A percentile compares a stretch with the other conserved stretches of the same genome.
Conservation (phyloP, 768 basidiomycete species). For the Hemileccinum rubropunctum region DNA sequence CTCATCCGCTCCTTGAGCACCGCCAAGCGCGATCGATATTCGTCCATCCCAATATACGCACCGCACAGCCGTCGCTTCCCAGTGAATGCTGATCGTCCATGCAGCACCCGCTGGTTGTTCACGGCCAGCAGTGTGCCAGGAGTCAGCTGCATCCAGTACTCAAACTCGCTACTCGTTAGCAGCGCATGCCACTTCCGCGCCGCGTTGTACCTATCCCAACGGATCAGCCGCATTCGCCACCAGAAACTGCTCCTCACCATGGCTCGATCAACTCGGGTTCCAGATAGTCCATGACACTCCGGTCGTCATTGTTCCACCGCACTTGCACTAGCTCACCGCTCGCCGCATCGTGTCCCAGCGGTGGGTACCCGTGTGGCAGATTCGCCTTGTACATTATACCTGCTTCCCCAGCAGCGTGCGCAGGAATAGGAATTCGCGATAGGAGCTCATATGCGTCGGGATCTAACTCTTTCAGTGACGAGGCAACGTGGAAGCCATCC, state of each 20-base stretch:
- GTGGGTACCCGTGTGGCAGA: conserved; percentile 63
- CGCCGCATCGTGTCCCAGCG: conserved; percentile 61
- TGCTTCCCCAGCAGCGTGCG: conserved; percentile 86
- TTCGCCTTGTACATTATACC: conserved; percentile 53
- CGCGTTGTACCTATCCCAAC: conserved; percentile 64
- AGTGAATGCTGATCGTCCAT: conserved; percentile 88
- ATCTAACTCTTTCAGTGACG: conserved; percentile 67
- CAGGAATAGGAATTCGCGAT: conserved; percentile 63
- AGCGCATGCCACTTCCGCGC: conserved; percentile 74
- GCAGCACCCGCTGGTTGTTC: conserved; percentile 91
- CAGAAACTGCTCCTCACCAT: conserved; percentile 46
- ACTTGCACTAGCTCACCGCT: conserved; percentile 70
- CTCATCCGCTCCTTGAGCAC: conserved; percentile 57
- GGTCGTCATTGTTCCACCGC: conserved; percentile 93
- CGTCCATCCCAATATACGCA: conserved; percentile 90
- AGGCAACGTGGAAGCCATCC: conserved; percentile 92
- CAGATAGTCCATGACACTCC: conserved; percentile 73
- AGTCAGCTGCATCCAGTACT: conserved; percentile 86
- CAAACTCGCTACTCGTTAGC: conserved; percentile 75
- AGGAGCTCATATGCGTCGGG: conserved; percentile 71
- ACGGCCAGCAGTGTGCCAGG: conserved; percentile 90
- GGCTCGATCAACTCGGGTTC: conserved; percentile 60
- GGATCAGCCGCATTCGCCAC: not conserved
- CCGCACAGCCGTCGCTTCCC: conserved; percentile 93
- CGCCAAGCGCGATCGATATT: conserved; percentile 77